phyloP scores from a whole-genome alignment of 805 yeast genomes.

The Saccharomyces jurei region DNA sequence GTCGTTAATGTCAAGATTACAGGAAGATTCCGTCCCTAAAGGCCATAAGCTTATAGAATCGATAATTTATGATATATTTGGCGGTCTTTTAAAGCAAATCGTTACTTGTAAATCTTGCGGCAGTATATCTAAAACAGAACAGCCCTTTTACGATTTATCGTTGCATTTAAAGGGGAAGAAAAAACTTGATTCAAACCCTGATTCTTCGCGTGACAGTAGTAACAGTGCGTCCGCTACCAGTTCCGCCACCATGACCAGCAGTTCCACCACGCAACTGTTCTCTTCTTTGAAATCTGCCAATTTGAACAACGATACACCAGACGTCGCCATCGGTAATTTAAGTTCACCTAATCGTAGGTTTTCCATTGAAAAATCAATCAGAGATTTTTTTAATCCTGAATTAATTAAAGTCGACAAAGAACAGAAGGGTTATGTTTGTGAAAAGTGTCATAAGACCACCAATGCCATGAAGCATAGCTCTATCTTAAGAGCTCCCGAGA shows the following conservation, averaged over 20 bases:
- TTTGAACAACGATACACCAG: neutral
- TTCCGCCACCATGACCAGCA: neutral
- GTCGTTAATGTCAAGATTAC: slow-evolving; percentile 81
- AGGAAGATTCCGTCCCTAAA: slow-evolving; percentile 86
- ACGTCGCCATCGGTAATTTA: neutral
- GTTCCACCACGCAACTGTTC: neutral
- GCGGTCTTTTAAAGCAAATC: slow-evolving; percentile 77
- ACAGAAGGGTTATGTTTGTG: slow-evolving; percentile 79
- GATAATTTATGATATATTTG: slow-evolving; percentile 86
- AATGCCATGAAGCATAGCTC: slow-evolving; percentile 69
- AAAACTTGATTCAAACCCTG: slow-evolving; percentile 31
- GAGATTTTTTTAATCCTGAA: slow-evolving; percentile 80
- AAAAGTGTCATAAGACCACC: slow-evolving; percentile 69
- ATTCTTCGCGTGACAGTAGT: slow-evolving; percentile 2
- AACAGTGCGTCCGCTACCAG: neutral
- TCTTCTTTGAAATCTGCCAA: neutral
- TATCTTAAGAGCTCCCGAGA: slow-evolving; percentile 79
- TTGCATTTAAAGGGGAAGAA: slow-evolving; percentile 58
- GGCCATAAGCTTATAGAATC: slow-evolving; percentile 78
- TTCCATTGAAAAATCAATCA: slow-evolving; percentile 65
- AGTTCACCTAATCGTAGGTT: slow-evolving; percentile 31
- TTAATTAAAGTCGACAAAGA: slow-evolving; percentile 62
- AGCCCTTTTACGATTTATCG: slow-evolving; percentile 88
- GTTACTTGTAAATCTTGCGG: slow-evolving; percentile 79
- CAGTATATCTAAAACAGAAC: slow-evolving; percentile 78